Evolutionary conservation across 2,329 filamentous ascomycete genomes (phyloP).

Genomic region (Aspergillus sergii): DNA sequence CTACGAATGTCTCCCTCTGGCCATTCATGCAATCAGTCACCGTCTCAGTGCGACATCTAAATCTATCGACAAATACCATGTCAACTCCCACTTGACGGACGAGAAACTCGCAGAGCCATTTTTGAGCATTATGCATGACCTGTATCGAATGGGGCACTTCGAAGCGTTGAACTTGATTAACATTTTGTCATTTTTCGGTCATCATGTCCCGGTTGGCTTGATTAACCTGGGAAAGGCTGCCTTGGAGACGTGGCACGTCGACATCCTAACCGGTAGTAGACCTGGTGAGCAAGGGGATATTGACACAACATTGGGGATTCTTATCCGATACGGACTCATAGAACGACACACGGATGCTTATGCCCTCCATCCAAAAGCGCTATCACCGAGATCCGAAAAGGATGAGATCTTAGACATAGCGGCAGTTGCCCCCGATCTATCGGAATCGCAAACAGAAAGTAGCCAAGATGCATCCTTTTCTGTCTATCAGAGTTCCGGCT

Average conservation of each 20-base stretch:
- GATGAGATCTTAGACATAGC: conserved; percentile 26
- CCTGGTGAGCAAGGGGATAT: conserved; percentile 42
- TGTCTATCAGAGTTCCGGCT: conserved; percentile 30
- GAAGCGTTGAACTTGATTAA: conserved; percentile 67
- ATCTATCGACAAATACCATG: conserved; percentile 61
- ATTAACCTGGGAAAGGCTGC: conserved; percentile 55
- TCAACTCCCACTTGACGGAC: conserved; percentile 59
- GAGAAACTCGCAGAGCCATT: conserved; percentile 56
- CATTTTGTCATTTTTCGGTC: conserved; percentile 66
- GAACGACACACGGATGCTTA: conserved; percentile 44
- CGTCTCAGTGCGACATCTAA: conserved; percentile 64
- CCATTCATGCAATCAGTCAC: conserved; percentile 67
- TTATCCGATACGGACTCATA: conserved; percentile 51
- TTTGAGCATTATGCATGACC: conserved; percentile 51
- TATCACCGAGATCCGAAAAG: conserved; percentile 24
- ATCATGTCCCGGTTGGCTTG: conserved; percentile 68
- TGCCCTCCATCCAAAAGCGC: conserved; percentile 18
- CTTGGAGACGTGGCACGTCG: conserved; percentile 35
- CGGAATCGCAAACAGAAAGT: conserved; percentile 37
- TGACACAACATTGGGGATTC: conserved; percentile 48
- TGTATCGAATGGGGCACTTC: conserved; percentile 41
- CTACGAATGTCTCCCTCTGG: conserved; percentile 67
- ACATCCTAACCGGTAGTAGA: conserved; percentile 41
- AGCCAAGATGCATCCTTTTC: conserved; percentile 39
- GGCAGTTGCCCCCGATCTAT: conserved; percentile 29